phyloP scores from a whole-genome alignment of 2,329 filamentous ascomycete species.

The Moelleriella libera region DNA sequence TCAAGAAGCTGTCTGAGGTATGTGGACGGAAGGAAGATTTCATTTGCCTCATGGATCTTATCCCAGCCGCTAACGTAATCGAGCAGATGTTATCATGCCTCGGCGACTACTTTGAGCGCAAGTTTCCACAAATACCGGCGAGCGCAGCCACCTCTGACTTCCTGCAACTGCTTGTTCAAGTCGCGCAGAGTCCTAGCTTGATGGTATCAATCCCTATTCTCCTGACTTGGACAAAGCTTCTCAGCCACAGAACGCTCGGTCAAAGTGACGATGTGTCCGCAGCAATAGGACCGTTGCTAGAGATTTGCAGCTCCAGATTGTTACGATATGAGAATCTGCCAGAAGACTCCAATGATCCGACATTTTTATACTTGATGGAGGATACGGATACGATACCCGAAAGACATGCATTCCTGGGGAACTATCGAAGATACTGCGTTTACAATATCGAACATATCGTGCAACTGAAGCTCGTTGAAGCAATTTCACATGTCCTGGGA shows the following conservation, averaged over 20 bases:
- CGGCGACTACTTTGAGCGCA: constrained; percentile 71
- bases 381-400: constrained; percentile 94
- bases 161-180: constrained; percentile 62
- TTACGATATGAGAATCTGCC: constrained; percentile 80
- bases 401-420: constrained; percentile 85
- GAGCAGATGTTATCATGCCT: constrained; percentile 68
- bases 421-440: constrained; percentile 83
- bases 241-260: constrained; percentile 58
- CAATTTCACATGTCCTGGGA: constrained; percentile 73
- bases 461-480: constrained; percentile 66
- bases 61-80: constrained; percentile 2
- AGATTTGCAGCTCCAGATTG: constrained; percentile 70
- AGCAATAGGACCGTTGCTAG: constrained; percentile 62
- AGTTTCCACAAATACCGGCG: constrained; percentile 50
- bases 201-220: constrained; percentile 88
- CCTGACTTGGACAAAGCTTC: constrained; percentile 74
- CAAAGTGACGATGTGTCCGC: constrained; percentile 43
- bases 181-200: constrained; percentile 75
- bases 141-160: constrained; percentile 57
- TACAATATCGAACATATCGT: constrained; percentile 82
- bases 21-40: constrained; percentile 6
- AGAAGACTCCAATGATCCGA: constrained; percentile 67
- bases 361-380: constrained; percentile 70
- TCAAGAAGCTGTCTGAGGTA: constrained; percentile 91
- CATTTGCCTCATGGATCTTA: background rate